phyloP scores from a whole-genome alignment of 2,329 filamentous ascomycete species.

The Microdochium nivale region DNA sequence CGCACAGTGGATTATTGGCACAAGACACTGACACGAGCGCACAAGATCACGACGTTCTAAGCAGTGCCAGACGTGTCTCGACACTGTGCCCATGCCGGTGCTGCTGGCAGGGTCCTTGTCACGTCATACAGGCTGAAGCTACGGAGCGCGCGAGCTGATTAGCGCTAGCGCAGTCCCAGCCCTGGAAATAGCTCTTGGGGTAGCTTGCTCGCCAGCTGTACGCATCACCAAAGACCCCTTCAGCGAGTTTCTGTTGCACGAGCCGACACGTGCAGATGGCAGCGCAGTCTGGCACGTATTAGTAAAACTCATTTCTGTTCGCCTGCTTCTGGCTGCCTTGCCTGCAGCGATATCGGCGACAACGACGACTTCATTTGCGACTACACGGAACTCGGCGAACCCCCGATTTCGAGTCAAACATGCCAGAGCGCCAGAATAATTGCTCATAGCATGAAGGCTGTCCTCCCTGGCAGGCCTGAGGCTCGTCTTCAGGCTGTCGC shows the following conservation, averaged over 20 bases:
- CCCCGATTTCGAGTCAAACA: neutral
- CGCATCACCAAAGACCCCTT: too few species aligned
- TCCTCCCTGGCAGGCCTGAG: constrained; percentile 40
- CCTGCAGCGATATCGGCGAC: too few species aligned
- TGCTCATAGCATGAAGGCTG: constrained; percentile 30
- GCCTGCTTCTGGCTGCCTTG: too few species aligned
- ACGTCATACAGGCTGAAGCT: neutral
- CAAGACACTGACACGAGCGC: neutral
- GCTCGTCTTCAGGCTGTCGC: constrained; percentile 36
- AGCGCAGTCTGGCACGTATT: too few species aligned
- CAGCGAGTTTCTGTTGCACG: too few species aligned
- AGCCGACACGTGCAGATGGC: too few species aligned
- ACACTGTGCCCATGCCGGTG: neutral
- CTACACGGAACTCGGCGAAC: neutral
- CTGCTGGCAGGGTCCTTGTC: neutral
- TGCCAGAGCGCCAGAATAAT: neutral
- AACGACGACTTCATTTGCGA: neutral
- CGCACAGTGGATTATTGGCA: neutral
- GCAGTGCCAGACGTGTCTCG: neutral
- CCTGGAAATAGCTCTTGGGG: too few species aligned
- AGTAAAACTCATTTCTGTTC: too few species aligned
- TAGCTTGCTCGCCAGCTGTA: too few species aligned
- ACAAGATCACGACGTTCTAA: neutral
- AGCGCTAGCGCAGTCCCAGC: too few species aligned
- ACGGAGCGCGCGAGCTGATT: too few species aligned